Evolutionary conservation across 345 rosid species (phyloP).

Genomic region (Ceriops zippeliana): DNA sequence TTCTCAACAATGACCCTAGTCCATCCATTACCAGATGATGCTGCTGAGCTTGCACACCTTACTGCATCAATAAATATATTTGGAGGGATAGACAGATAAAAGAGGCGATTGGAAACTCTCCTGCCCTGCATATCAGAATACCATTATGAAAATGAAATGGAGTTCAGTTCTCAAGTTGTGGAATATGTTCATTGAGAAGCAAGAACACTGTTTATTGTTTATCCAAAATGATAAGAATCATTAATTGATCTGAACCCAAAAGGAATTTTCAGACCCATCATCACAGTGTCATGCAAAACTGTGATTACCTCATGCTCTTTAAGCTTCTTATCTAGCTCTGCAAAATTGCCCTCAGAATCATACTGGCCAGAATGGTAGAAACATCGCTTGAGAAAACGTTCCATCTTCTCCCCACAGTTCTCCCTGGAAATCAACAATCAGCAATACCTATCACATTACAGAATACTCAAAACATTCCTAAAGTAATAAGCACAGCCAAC

Average conservation of each 20-base stretch:
- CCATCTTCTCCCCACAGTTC: slow-evolving; percentile 92
- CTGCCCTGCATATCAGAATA: slow-evolving; percentile 50
- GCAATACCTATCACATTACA: slow-evolving; percentile 11
- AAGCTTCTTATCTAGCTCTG: slow-evolving; percentile 71
- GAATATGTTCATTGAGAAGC: no score
- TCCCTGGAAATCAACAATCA: slow-evolving; percentile 51
- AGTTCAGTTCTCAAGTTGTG: background rate
- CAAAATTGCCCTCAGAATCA: slow-evolving; percentile 72
- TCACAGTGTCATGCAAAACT: background rate
- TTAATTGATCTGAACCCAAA: background rate
- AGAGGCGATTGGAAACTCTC: slow-evolving; percentile 83
- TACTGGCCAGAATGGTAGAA: slow-evolving; percentile 98
- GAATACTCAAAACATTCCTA: no score
- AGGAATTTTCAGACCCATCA: slow-evolving; percentile 1
- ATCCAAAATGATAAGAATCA: background rate
- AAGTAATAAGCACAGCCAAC: no score
- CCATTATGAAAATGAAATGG: slow-evolving; percentile 15
- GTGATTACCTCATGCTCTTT: slow-evolving; percentile 77
- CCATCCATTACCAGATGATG: slow-evolving; percentile 94
- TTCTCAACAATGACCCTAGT: slow-evolving; percentile 98
- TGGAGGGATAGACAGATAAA: slow-evolving; percentile 92
- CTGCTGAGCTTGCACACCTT: slow-evolving; percentile 80
- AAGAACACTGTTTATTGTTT: no score
- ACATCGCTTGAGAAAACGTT: slow-evolving; percentile 86
- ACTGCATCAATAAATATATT: slow-evolving; percentile 93